Percentiles rank a stretch among this genome's conserved stretches.
These are phyloP conservation scores for Backusella westeae DNA, from an alignment of 192 early-diverging fungal genomes.

Conservation along the genomic window DNA sequence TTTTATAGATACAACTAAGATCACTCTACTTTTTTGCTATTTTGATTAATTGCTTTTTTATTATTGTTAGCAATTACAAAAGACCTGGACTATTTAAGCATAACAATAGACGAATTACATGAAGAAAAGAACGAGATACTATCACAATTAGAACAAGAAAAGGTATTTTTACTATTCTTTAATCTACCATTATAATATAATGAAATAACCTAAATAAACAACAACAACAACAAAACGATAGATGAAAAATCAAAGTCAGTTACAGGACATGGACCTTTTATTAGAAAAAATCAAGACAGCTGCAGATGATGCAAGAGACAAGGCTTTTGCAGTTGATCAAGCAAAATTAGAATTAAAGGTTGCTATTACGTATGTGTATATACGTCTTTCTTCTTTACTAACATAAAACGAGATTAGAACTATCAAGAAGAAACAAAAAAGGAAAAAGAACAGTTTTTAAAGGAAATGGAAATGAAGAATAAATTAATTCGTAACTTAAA, in stretches of 20 bases:
- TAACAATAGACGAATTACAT: slow-evolving; percentile 32
- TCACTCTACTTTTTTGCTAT: neutral
- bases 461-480: neutral
- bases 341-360: slow-evolving; percentile 15
- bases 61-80: slow-evolving; percentile 25
- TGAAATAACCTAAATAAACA: neutral
- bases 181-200: neutral
- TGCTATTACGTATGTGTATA: neutral
- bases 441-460: neutral
- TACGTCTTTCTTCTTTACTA: neutral
- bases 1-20: neutral
- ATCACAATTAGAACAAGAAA: slow-evolving; percentile 32
- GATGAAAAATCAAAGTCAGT: slow-evolving; percentile 18
- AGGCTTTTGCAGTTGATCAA: slow-evolving; percentile 11
- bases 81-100: slow-evolving; percentile 32
- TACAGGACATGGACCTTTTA: slow-evolving; percentile 29
- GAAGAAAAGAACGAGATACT: slow-evolving; percentile 19
- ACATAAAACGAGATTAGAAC: neutral
- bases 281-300: slow-evolving; percentile 29
- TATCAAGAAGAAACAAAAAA: neutral
- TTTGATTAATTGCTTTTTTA: neutral
- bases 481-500: neutral
- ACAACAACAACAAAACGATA: neutral
- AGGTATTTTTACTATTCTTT: neutral
- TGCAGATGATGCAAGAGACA: slow-evolving; percentile 29